A percentile compares a stretch with the other conserved stretches of the same genome.
Evolutionary conservation across 495 filamentous ascomycete genomes (phyloP).

Genomic region (Penicillium bialowiezense): DNA sequence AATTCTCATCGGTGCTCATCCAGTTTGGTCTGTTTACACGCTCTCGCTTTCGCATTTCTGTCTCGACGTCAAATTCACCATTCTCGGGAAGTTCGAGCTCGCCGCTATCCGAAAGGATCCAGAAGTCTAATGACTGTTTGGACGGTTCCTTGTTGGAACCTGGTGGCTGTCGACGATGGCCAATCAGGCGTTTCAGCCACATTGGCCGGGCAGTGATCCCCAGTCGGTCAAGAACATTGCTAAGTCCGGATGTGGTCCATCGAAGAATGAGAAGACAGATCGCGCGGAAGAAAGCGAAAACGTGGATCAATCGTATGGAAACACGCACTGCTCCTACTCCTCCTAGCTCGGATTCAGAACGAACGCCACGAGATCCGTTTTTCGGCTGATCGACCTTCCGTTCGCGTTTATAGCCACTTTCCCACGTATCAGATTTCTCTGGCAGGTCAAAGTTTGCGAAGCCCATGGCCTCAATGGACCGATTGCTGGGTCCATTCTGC

Average conservation of each 20-base stretch:
- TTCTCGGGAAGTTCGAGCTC: slow-evolving; percentile 53
- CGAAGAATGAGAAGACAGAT: slow-evolving; percentile 65
- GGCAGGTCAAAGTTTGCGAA: slow-evolving; percentile 34
- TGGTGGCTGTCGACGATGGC: slow-evolving; percentile 19
- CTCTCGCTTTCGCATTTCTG: slow-evolving; percentile 61
- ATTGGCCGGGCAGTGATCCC: slow-evolving; percentile 61
- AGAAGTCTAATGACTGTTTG: slow-evolving; percentile 52
- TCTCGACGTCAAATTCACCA: slow-evolving; percentile 73
- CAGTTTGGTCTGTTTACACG: slow-evolving; percentile 30
- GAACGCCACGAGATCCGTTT: slow-evolving; percentile 34
- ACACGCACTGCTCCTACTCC: slow-evolving; percentile 77
- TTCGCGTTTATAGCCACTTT: slow-evolving; percentile 68
- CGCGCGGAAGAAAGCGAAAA: slow-evolving; percentile 67
- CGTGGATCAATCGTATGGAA: slow-evolving; percentile 68
- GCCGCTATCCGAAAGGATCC: slow-evolving; percentile 56
- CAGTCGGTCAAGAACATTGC: slow-evolving; percentile 54
- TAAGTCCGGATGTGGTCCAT: slow-evolving; percentile 53
- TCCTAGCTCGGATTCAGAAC: slow-evolving; percentile 45
- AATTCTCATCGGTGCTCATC: slow-evolving; percentile 53
- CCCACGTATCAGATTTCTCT: slow-evolving; percentile 32
- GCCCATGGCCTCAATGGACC: slow-evolving; percentile 29
- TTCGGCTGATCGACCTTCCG: slow-evolving; percentile 54
- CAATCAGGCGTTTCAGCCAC: slow-evolving; percentile 50
- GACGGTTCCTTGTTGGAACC: slow-evolving; percentile 11
- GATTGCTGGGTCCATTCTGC: slow-evolving; percentile 28